These are phyloP conservation scores for Sporothrix luriei DNA, from an alignment of 2,329 filamentous ascomycete genomes.

Conservation along the genomic window DNA sequence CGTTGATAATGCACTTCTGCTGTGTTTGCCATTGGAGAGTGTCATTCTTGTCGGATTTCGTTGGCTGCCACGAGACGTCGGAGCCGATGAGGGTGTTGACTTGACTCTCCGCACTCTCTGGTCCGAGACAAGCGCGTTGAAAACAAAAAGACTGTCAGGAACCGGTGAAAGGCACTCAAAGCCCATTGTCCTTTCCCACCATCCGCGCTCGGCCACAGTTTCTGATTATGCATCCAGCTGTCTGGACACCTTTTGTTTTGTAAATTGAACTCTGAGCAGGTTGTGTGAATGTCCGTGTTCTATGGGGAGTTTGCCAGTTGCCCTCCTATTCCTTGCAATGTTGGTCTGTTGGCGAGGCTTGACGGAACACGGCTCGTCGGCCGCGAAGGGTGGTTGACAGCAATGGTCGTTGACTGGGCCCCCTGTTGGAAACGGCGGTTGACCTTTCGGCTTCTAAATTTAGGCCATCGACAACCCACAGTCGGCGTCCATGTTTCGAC, in stretches of 20 bases:
- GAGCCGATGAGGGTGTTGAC: constrained; percentile 11
- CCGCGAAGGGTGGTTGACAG: background rate
- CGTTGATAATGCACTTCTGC: too few species aligned
- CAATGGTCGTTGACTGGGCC: background rate
- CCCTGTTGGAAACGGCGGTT: constrained; percentile 8
- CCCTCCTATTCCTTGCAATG: background rate
- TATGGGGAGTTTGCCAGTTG: too few species aligned
- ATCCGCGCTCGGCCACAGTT: background rate
- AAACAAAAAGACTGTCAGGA: background rate
- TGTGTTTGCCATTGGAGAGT: background rate
- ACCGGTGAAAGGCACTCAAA: background rate
- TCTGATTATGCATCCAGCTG: background rate
- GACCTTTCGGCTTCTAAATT: constrained; percentile 22
- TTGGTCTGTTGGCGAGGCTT: constrained; percentile 10
- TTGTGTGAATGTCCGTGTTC: too few species aligned
- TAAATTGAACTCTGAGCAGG: background rate
- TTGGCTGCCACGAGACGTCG: background rate
- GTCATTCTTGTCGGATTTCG: background rate
- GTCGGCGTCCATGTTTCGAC: constrained; percentile 6
- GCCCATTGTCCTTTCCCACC: background rate
- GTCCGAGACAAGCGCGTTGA: constrained; percentile 25
- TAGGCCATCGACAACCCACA: constrained; percentile 1
- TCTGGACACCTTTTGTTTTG: background rate
- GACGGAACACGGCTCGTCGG: background rate
- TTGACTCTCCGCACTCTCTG: background rate